These are phyloP conservation scores for Hortiboletus rubellus DNA, from an alignment of 1,284 basidiomycete species.

Conservation along the genomic window DNA sequence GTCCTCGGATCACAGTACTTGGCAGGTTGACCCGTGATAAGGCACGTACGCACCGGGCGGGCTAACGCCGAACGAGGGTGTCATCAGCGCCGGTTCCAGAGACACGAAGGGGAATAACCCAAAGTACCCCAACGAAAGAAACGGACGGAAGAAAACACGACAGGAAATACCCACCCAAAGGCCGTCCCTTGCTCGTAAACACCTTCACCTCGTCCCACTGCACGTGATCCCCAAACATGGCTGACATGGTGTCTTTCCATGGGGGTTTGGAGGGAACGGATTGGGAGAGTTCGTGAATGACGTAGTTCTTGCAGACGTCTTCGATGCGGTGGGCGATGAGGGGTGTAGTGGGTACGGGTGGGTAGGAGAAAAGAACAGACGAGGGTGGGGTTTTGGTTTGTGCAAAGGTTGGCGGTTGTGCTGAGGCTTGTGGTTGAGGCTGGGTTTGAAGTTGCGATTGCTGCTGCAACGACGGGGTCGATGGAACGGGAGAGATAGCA, in stretches of 20 bases:
- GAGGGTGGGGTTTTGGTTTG: background rate
- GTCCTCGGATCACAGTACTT: conserved; percentile 76
- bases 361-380: conserved; percentile 10
- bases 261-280: conserved; percentile 46
- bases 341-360: conserved; percentile 10
- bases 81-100: background rate
- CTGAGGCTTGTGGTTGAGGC: background rate
- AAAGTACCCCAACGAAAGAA: background rate
- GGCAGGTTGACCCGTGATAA: conserved; percentile 63
- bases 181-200: conserved; percentile 59
- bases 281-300: conserved; percentile 61
- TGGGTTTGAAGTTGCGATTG: background rate
- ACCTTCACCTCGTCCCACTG: conserved; percentile 69
- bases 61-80: conserved; percentile 38
- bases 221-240: conserved; percentile 75
- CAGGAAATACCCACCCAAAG: conserved; percentile 48
- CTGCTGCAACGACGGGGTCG: background rate
- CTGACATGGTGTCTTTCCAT: conserved; percentile 73
- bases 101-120: background rate
- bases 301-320: conserved; percentile 59
- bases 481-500: background rate
- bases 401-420: background rate
- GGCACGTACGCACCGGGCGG: conserved; percentile 60
- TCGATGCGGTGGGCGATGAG: conserved; percentile 40
- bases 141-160: background rate